Evolutionary conservation across 306 rosid genomes (phyloP), one percentile per base, ranked within the genome.

Genomic region (Gleditsia sinensis): DNA sequence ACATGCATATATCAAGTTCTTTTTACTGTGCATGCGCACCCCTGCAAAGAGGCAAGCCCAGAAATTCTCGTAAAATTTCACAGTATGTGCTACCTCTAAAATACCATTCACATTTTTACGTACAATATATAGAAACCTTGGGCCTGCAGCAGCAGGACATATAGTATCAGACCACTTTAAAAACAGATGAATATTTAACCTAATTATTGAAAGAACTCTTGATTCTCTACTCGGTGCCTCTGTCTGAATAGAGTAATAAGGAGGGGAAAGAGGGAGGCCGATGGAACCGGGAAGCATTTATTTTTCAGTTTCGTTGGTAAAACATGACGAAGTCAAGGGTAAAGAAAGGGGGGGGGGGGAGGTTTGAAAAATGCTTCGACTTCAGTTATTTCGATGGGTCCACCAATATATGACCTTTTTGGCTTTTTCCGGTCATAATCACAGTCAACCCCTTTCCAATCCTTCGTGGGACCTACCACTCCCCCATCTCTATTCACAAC

Each of bases 121-220:
- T 57, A 57, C 33, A 23, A 57, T 57, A 46, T 57, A 43, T 58
- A 58, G 40, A 76, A 76, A 76, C 36, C 45, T 27, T 14, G 54
- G 72, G 72, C 65, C 40, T 12, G 27, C 79, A 65, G 48, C 66
- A 65, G 72, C 11, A 13, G 73, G 27, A 17, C 28, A 39, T 55
- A 51, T 37, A n/a, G 64, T 25, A 27, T 51, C 27, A 24, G 20
- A 28, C 56, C 66, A 37, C 56, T 62, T 72, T 39, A 63, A 49
- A 58, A 46, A 58, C 45, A 7, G 23, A 59, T 12, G 10, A 7
- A 24, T 54, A 23, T 23, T 54, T 23, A 54, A 54, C 60, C 33
- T 23, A 28, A 28, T 9, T 6, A 54, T 10, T 23, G 10, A 24
- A 53, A 9, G 54, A 57, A 57, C 40, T n/a, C 64, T 57, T 0